Conservation (phyloP, 441 rosid species). For the Theobroma grandiflorum region DNA sequence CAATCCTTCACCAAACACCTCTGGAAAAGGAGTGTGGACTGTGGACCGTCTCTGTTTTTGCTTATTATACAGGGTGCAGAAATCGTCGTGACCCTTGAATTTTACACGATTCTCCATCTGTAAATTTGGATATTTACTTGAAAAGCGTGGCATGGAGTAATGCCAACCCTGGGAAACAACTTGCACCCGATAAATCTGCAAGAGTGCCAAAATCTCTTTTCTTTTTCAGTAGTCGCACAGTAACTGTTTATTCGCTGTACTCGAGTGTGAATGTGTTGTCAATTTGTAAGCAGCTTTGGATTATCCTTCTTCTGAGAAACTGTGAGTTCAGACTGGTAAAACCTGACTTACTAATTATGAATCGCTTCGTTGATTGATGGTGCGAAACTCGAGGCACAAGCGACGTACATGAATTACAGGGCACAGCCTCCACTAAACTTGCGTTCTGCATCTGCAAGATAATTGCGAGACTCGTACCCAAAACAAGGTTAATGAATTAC, state of each 20-base stretch:
- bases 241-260: background rate
- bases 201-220: background rate
- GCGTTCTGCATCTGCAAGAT: background rate
- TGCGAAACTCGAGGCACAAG: background rate
- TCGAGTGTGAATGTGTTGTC: background rate
- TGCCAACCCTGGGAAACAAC: background rate
- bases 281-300: constrained; percentile 12
- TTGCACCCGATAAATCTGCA: constrained; percentile 1
- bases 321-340: background rate
- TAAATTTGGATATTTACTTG: background rate
- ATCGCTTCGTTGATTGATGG: background rate
- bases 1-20: background rate
- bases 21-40: background rate
- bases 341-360: background rate
- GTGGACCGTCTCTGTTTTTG: constrained; percentile 19
- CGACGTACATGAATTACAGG: background rate
- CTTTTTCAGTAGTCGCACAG: background rate
- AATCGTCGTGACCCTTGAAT: background rate
- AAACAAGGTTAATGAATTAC: too few relatives aligned
- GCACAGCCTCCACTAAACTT: background rate
- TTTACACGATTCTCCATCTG: background rate
- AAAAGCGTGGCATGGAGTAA: background rate
- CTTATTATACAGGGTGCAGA: background rate
- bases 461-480: background rate
- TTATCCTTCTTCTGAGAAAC: background rate